Conservation (phyloP, 768 basidiomycete genomes). For the Macrolepiota dolichaula region DNA sequence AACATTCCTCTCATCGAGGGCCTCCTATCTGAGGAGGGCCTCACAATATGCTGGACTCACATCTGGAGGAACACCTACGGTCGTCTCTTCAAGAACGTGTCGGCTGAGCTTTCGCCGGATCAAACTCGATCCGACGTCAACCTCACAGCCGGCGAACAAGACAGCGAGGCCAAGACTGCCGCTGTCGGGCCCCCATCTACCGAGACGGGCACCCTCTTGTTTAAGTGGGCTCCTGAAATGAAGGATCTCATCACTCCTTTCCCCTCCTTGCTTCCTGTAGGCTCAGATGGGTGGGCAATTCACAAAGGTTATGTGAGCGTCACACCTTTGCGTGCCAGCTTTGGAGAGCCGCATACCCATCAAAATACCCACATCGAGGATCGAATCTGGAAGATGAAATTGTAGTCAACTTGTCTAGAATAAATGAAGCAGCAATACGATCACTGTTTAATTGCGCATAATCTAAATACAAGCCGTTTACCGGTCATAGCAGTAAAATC, state of each 20-base stretch:
- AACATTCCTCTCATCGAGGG: slow-evolving; percentile 82
- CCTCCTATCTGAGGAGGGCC: slow-evolving; percentile 53
- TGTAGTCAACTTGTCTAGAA: slow-evolving; percentile 32
- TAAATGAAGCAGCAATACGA: not conserved
- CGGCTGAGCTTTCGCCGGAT: slow-evolving; percentile 17
- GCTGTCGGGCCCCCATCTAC: slow-evolving; percentile 12
- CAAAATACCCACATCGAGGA: slow-evolving; percentile 31
- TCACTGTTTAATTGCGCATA: not conserved
- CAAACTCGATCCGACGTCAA: slow-evolving; percentile 21
- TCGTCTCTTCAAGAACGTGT: slow-evolving; percentile 63
- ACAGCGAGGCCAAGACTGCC: slow-evolving; percentile 16
- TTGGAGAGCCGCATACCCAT: slow-evolving; percentile 54
- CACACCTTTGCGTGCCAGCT: slow-evolving; percentile 73
- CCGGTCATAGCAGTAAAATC: not conserved
- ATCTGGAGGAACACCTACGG: slow-evolving; percentile 89
- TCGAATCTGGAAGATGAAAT: slow-evolving; percentile 53
- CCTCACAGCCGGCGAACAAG: slow-evolving; percentile 43
- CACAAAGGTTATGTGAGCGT: slow-evolving; percentile 68
- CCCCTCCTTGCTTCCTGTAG: slow-evolving; percentile 57
- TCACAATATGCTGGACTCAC: slow-evolving; percentile 74
- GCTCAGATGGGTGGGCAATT: slow-evolving; percentile 83
- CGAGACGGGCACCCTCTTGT: slow-evolving; percentile 44
- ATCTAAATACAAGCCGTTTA: not conserved
- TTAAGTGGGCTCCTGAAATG: slow-evolving; percentile 75
- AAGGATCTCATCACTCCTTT: slow-evolving; percentile 61